Evolutionary conservation across 2,329 filamentous ascomycete species (phyloP).

Genomic region (Aspergillus novofumigatus): DNA sequence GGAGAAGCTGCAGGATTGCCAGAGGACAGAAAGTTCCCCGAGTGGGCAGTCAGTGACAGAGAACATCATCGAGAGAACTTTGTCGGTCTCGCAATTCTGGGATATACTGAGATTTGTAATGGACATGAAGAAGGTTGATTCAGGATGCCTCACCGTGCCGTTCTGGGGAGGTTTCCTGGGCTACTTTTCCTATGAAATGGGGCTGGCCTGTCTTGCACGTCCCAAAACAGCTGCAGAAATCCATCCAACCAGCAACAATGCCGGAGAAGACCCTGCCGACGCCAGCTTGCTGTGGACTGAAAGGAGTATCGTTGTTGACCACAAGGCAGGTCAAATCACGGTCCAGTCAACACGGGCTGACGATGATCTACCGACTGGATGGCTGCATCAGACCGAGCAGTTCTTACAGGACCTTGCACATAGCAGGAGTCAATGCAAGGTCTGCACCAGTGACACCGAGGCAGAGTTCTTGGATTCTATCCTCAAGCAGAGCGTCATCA

Average conservation of each 20-base stretch:
- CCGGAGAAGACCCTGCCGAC: conserved; percentile 54
- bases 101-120: conserved; percentile 36
- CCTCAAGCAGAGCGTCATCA: conserved; percentile 25
- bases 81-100: conserved; percentile 29
- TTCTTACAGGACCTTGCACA: conserved; percentile 20
- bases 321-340: conserved; percentile 56
- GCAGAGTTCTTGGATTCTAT: conserved; percentile 27
- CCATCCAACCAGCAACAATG: not conserved
- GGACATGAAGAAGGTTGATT: conserved; percentile 35
- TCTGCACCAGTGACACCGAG: conserved; percentile 11
- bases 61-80: conserved; percentile 9
- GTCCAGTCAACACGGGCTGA: conserved; percentile 61
- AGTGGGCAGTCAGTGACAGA: not conserved
- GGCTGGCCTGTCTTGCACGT: conserved; percentile 55
- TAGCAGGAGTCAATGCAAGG: conserved; percentile 1
- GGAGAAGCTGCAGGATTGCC: conserved; percentile 15
- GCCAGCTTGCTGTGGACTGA: conserved; percentile 73
- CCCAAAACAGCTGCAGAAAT: conserved; percentile 18
- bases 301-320: conserved; percentile 73
- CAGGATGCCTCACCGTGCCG: conserved; percentile 39
- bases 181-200: conserved; percentile 80
- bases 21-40: not conserved
- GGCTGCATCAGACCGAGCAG: conserved; percentile 26
- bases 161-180: conserved; percentile 85
- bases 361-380: conserved; percentile 46